Evolutionary conservation across 257 asterid genomes (phyloP).

Genomic region (Solanum phureja): DNA sequence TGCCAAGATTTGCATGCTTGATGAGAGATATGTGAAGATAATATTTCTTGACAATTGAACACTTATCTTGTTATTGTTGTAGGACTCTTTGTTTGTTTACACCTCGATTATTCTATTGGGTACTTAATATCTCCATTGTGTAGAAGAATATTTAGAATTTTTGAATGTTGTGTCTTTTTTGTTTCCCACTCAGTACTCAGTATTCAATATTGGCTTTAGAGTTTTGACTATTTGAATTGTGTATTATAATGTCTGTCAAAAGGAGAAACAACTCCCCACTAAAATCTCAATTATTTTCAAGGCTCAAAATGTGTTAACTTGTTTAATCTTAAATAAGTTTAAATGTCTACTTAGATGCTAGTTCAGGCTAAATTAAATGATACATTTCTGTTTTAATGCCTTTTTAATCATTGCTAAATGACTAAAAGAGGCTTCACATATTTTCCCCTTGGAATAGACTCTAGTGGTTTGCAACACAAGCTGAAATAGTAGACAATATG

Average conservation of each 20-base stretch:
- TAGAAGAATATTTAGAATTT: not conserved
- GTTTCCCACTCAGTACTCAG: not conserved
- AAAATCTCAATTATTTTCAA: not conserved
- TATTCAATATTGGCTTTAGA: not conserved
- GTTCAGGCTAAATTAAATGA: too few relatives aligned
- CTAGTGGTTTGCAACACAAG: not conserved
- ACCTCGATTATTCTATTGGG: not conserved
- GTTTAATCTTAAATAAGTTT: too few relatives aligned
- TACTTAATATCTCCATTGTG: not conserved
- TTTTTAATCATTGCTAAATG: not conserved
- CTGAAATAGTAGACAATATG: not conserved
- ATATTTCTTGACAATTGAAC: not conserved
- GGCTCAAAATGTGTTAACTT: too few relatives aligned
- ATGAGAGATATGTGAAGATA: not conserved
- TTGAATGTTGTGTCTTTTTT: not conserved
- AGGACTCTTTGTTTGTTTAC: too few relatives aligned
- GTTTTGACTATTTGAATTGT: not conserved
- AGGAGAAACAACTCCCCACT: not conserved
- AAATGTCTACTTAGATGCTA: not conserved
- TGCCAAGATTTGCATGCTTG: not conserved
- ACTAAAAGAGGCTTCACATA: not conserved
- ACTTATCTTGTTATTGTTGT: not conserved
- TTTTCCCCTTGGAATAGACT: not conserved
- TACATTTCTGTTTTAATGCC: too few relatives aligned
- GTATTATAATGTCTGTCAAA: not conserved